Conservation (phyloP, 176 grass and related monocot species). For the Microstegium vimineum region DNA sequence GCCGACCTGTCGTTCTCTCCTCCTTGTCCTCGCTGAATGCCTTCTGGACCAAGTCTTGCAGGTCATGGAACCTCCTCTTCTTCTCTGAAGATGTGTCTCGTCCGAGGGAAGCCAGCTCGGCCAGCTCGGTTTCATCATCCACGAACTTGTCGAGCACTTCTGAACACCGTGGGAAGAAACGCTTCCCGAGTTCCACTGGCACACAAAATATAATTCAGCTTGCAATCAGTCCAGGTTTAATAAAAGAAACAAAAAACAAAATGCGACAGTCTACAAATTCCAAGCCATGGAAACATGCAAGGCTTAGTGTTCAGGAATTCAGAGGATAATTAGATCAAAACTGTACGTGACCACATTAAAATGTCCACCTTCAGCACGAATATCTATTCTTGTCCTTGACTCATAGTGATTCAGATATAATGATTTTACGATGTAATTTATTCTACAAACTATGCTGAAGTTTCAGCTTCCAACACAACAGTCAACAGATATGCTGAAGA, state of each 20-base stretch:
- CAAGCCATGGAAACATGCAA: neutral
- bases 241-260: neutral
- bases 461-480: neutral
- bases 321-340: neutral
- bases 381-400: neutral
- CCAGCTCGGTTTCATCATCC: slow-evolving; percentile 53
- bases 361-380: neutral
- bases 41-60: slow-evolving; percentile 54
- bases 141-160: slow-evolving; percentile 55
- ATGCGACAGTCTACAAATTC: too few species aligned
- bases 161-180: slow-evolving; percentile 81
- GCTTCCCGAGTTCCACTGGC: slow-evolving; percentile 73
- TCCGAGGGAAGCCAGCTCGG: slow-evolving; percentile 21
- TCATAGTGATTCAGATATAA: neutral
- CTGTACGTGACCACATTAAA: neutral
- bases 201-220: slow-evolving; percentile 13
- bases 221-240: neutral
- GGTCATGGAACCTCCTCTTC: slow-evolving; percentile 50
- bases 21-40: slow-evolving; percentile 84
- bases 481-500: neutral
- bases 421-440: neutral
- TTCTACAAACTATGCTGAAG: neutral
- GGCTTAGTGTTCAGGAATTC: neutral
- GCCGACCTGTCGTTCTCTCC: slow-evolving; percentile 33
- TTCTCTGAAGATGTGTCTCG: slow-evolving; percentile 44